Percentiles rank a stretch among this genome's conserved stretches.
phyloP scores from a whole-genome alignment of 2,329 filamentous ascomycete species.

The Rugonectria rugulosa region DNA sequence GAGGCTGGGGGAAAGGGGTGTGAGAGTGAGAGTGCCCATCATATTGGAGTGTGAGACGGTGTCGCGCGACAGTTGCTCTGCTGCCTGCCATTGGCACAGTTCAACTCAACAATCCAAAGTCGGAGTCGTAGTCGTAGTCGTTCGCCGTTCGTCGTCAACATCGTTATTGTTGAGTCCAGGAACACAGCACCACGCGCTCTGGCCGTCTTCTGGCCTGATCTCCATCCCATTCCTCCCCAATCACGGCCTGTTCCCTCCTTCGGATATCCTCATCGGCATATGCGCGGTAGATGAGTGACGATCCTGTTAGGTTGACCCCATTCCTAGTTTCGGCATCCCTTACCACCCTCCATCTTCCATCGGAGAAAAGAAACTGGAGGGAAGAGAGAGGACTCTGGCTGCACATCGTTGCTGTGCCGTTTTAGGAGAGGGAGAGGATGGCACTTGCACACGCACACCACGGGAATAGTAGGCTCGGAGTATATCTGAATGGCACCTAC shows the following conservation, averaged over 20 bases:
- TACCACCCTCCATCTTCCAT: background rate
- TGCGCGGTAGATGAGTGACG: constrained; percentile 39
- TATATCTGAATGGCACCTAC: background rate
- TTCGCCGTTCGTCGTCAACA: too few relatives aligned
- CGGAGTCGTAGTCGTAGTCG: too few relatives aligned
- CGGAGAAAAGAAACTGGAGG: too few relatives aligned
- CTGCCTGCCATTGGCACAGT: background rate
- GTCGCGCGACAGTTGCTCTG: background rate
- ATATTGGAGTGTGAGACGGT: background rate
- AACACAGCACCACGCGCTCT: constrained; percentile 29
- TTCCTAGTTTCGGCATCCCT: constrained; percentile 1
- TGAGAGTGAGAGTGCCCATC: background rate
- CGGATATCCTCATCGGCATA: constrained; percentile 40
- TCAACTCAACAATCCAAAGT: too few relatives aligned
- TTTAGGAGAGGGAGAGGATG: too few relatives aligned
- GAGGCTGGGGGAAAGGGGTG: background rate
- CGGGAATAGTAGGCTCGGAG: constrained; percentile 13
- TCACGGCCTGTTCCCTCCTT: constrained; percentile 27
- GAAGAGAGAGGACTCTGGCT: too few relatives aligned
- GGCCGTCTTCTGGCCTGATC: constrained; percentile 40
- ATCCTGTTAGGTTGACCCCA: constrained; percentile 37
- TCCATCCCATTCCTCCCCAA: constrained; percentile 29
- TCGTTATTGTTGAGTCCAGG: background rate
- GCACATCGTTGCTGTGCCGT: too few relatives aligned
- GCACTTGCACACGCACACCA: background rate